Conservation (phyloP, 805 yeast genomes). For the Brettanomyces naardenensis region DNA sequence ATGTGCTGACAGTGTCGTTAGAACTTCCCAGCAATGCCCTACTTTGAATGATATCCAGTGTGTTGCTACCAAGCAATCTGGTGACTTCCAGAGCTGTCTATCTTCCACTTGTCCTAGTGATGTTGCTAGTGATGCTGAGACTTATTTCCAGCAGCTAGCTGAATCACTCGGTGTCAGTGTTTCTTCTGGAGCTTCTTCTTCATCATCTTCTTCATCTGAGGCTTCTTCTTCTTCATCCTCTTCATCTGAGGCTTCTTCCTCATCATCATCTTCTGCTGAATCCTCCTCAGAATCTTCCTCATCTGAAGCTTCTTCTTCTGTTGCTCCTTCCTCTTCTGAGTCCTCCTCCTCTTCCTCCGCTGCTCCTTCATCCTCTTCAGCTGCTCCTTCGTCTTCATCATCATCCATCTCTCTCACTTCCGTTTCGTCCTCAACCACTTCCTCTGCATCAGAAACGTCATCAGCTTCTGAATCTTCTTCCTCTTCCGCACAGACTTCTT, state of each 20-base stretch:
- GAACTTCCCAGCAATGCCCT: conserved; percentile 43
- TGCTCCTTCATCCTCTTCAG: conserved; percentile 3
- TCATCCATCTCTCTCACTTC: conserved; percentile 6
- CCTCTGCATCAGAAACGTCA: conserved; percentile 23
- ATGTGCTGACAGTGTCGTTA: conserved; percentile 68
- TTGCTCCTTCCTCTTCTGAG: conserved; percentile 17
- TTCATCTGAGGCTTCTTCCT: conserved; percentile 23
- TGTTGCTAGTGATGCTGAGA: conserved; percentile 47
- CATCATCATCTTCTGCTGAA: conserved; percentile 21
- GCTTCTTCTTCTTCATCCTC: conserved; percentile 27
- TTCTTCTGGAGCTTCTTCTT: conserved; percentile 15
- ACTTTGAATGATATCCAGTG: conserved; percentile 60
- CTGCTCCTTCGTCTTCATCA: conserved; percentile 1
- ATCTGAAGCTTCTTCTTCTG: conserved; percentile 21
- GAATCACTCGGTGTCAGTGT: conserved; percentile 33
- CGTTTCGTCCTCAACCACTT: conserved; percentile 9
- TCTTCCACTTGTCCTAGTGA: conserved; percentile 61
- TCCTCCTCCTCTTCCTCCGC: conserved; percentile 12
- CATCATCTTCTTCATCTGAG: conserved; percentile 26
- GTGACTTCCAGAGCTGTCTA: conserved; percentile 55
- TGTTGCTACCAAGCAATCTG: conserved; percentile 52
- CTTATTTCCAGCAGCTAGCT: conserved; percentile 51
- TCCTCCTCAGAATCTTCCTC: conserved; percentile 18
- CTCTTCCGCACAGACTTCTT: conserved; percentile 10
- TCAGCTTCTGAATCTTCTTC: conserved; percentile 8